Evolutionary conservation across 2,329 filamentous ascomycete genomes (phyloP).

Genomic region (Seiridium cupressi): DNA sequence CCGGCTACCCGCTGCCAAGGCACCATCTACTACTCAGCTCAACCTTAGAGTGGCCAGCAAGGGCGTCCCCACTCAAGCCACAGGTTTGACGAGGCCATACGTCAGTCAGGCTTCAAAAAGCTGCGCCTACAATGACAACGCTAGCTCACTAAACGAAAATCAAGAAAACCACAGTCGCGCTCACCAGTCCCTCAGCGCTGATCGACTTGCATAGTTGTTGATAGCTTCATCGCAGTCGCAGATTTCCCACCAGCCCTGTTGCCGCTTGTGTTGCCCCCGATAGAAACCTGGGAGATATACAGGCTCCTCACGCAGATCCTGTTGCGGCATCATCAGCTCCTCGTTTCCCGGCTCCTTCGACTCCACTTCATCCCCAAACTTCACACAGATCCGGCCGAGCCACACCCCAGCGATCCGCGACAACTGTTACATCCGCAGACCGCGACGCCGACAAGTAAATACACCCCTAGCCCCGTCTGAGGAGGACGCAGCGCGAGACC

Average conservation of each 20-base stretch:
- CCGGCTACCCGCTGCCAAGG: conserved; percentile 1
- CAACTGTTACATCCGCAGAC: neutral
- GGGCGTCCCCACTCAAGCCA: neutral
- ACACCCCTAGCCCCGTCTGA: neutral
- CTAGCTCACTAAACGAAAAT: neutral
- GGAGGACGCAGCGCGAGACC: neutral
- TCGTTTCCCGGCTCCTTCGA: neutral
- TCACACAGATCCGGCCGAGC: neutral
- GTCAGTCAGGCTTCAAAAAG: neutral
- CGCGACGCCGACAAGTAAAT: too few species aligned
- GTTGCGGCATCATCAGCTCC: neutral
- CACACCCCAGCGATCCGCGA: neutral
- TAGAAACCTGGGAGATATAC: too few species aligned
- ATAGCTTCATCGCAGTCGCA: neutral
- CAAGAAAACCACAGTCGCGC: neutral
- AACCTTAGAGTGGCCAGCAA: too few species aligned
- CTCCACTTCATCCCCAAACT: neutral
- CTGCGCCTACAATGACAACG: neutral
- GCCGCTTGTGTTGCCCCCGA: too few species aligned
- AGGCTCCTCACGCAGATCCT: neutral
- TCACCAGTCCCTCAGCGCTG: too few species aligned
- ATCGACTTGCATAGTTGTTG: neutral
- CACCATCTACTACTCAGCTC: neutral
- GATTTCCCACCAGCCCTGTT: neutral
- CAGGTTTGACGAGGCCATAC: neutral